Base-by-base conservation (phyloP, 2,329 filamentous ascomycete genomes). In the Rachicladosporium sp. region DNA sequence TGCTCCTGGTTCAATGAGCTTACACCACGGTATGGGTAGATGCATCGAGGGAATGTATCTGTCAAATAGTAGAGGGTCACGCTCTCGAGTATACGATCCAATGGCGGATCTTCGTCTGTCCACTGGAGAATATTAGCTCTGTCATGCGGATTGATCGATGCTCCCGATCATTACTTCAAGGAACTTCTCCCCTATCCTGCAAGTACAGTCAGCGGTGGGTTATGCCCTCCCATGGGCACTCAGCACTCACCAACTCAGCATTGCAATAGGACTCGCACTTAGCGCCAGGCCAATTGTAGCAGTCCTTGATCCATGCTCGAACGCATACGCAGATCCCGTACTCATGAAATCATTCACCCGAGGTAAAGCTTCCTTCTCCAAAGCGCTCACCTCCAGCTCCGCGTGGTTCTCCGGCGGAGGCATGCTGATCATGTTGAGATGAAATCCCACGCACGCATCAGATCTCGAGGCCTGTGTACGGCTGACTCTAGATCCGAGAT, bases 51-150 rank as follows among this genome's bases (percentile, higher is more conserved):
- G 27, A 65, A 64, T 4, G 61, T 68, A 13, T 64, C 64, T 0
- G 70, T 71, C 38, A 74, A 57, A 71, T 71, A 76, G 49, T 73
- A 76, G 3, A 76, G 48, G 4, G 64, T 66, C n/a, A 72, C 63
- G 13, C 61, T 53, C 6, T 62, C 58, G 1, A 76, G 53, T 7
- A 75, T 68, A 1, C 58, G 60, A 27, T 41, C 49, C n/a, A 68
- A 48, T 1, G 55, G 47, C 3, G 63, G 64, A 13, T 55, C 50
- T 4, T 59, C 50, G 42, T 75, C 71, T 2, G 58, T 58, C 71
- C 70, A 76, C 2, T 29, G 30, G 12, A 32, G 10, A 32, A 32
- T 12, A 4, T 32, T 12, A 32, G 30, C 30, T n/a, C 12, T 32
- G 6, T n/a, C 12, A n/a, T n/a, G 12, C 30, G 12, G 30, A n/a